Evolutionary conservation across 2,329 filamentous ascomycete genomes (phyloP).

Genomic region (Neonectria sp.): DNA sequence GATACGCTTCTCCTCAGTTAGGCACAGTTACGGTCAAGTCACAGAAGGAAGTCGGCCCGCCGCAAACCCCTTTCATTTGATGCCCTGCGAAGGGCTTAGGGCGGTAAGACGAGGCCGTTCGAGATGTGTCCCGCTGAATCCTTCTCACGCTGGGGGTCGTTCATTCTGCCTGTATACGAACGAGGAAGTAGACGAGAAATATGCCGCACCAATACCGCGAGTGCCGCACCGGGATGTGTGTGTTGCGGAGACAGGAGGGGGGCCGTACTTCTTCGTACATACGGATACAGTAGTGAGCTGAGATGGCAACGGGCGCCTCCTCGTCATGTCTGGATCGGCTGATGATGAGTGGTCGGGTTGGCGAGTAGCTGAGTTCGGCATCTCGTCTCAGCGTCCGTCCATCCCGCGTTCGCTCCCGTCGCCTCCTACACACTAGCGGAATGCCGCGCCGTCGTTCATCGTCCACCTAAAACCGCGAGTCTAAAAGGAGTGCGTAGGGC

Average conservation of each 20-base stretch:
- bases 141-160: constrained; percentile 14
- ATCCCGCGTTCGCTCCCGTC: not conserved
- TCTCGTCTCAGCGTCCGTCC: not conserved
- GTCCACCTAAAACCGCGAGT: not conserved
- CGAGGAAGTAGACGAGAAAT: not conserved
- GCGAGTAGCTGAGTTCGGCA: not conserved
- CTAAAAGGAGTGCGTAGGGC: not conserved
- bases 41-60: too few species aligned
- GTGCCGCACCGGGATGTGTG: not conserved
- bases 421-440: not conserved
- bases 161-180: not conserved
- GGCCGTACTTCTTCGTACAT: not conserved
- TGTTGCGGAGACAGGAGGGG: not conserved
- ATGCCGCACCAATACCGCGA: constrained; percentile 17
- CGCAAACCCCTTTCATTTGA: constrained; percentile 3
- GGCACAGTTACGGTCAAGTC: too few species aligned
- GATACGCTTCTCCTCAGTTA: not conserved
- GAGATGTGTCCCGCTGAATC: not conserved
- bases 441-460: not conserved
- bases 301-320: not conserved
- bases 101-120: not conserved
- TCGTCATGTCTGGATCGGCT: not conserved
- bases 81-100: not conserved
- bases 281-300: not conserved
- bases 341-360: too few species aligned